phyloP scores from a whole-genome alignment of 495 filamentous ascomycete species.

The Hypoxylon subgilvum region DNA sequence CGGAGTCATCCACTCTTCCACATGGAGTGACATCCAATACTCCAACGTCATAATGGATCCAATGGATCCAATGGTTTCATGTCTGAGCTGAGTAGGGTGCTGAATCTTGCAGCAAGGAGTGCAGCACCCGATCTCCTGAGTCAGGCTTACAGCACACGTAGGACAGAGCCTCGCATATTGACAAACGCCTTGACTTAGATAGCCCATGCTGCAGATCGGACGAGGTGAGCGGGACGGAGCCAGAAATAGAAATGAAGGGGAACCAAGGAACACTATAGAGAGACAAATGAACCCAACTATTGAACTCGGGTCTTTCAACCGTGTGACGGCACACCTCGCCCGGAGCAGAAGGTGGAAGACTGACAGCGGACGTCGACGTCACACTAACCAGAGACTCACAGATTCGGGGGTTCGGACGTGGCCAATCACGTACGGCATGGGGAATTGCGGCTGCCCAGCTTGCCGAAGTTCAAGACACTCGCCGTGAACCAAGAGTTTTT shows the following conservation, averaged over 20 bases:
- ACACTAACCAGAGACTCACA: slow-evolving; percentile 34
- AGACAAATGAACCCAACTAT: slow-evolving; percentile 32
- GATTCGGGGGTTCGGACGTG: slow-evolving; percentile 19
- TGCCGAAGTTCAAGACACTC: slow-evolving; percentile 37
- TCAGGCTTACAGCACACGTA: slow-evolving; percentile 15
- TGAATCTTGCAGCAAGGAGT: slow-evolving; percentile 23
- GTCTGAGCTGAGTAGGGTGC: slow-evolving; percentile 5
- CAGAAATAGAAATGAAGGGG: slow-evolving; percentile 21
- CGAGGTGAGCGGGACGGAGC: slow-evolving; percentile 6
- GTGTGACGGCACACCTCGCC: slow-evolving; percentile 25
- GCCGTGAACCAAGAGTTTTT: slow-evolving; percentile 15
- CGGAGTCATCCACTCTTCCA: neutral
- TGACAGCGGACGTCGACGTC: slow-evolving; percentile 23
- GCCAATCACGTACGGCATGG: slow-evolving; percentile 27
- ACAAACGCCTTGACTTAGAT: slow-evolving; percentile 6
- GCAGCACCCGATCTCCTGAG: slow-evolving; percentile 23
- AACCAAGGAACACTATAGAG: slow-evolving; percentile 18
- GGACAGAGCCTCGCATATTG: slow-evolving; percentile 29
- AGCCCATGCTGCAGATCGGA: neutral
- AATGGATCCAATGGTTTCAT: slow-evolving; percentile 8
- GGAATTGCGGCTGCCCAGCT: slow-evolving; percentile 34
- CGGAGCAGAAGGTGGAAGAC: slow-evolving; percentile 12
- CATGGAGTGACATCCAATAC: no score
- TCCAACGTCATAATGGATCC: neutral
- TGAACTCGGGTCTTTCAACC: slow-evolving; percentile 23